A percentile compares a stretch with the other conserved stretches of the same genome.
Evolutionary conservation across 2,329 filamentous ascomycete species (phyloP).

Genomic region (Pseudogymnoascus sp.): DNA sequence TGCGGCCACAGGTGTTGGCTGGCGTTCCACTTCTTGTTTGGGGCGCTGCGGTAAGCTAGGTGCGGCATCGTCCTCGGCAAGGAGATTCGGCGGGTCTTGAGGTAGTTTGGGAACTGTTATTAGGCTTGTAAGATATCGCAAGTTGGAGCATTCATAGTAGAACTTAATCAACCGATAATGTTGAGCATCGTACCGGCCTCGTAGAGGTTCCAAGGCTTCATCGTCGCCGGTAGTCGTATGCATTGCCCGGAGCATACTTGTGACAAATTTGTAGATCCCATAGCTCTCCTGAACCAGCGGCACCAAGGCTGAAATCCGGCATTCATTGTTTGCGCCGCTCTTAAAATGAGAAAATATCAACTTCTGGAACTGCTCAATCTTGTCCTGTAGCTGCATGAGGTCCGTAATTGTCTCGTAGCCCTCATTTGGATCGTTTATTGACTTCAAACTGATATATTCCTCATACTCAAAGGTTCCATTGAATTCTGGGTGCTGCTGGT

Average conservation of each 20-base stretch:
- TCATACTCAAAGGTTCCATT: conserved; percentile 99
- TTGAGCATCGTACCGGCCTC: conserved; percentile 85
- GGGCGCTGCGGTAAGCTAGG: conserved; percentile 76
- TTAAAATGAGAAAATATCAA: conserved; percentile 96
- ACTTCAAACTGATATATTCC: conserved; percentile 96
- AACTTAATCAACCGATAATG: conserved; percentile 96
- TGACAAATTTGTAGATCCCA: conserved; percentile 99
- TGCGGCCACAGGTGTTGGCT: conserved; percentile 64
- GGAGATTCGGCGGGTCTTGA: conserved; percentile 83
- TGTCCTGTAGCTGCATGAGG: conserved; percentile 92
- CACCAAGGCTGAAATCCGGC: conserved; percentile 86
- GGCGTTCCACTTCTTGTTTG: conserved; percentile 64
- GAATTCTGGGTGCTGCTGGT: conserved; percentile 94
- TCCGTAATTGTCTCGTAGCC: conserved; percentile 95
- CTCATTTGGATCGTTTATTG: conserved; percentile 97
- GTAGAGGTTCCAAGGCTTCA: conserved; percentile 81
- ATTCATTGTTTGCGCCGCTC: conserved; percentile 87
- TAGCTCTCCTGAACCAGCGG: conserved; percentile 96
- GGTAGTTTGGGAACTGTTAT: conserved; percentile 95
- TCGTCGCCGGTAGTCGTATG: conserved; percentile 92
- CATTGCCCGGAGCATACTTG: conserved; percentile 98
- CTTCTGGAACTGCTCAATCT: conserved; percentile 98
- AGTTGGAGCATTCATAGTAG: conserved; percentile 98
- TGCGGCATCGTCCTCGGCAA: conserved; percentile 76
- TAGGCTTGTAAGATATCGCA: conserved; percentile 90